These are phyloP conservation scores for Niveomyces coronatus DNA, from an alignment of 2,329 filamentous ascomycete genomes.

Conservation along the genomic window DNA sequence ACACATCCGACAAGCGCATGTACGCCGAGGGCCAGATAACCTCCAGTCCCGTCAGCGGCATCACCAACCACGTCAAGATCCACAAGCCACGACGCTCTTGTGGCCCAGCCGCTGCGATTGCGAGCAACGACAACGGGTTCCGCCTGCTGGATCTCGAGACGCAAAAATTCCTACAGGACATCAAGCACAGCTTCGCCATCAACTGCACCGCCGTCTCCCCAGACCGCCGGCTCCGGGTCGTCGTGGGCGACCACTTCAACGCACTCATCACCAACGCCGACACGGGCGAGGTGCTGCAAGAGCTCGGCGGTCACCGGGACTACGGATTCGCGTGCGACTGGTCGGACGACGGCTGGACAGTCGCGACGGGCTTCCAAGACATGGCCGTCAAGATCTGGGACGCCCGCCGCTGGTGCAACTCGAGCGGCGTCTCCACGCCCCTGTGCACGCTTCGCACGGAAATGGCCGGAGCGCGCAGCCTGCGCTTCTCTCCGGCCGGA, in stretches of 20 bases:
- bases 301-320: constrained; percentile 55
- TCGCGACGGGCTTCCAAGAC: constrained; percentile 72
- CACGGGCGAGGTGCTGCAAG: constrained; percentile 46
- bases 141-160: constrained; percentile 48
- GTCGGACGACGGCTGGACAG: constrained; percentile 65
- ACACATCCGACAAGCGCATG: constrained; percentile 26
- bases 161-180: constrained; percentile 45
- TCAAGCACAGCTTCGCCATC: constrained; percentile 48
- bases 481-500: constrained; percentile 63
- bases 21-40: constrained; percentile 39
- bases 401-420: constrained; percentile 54
- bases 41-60: constrained; percentile 38
- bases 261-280: constrained; percentile 61
- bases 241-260: constrained; percentile 60
- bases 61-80: constrained; percentile 56
- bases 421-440: constrained; percentile 35
- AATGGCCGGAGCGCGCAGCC: constrained; percentile 57
- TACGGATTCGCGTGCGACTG: constrained; percentile 70
- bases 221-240: constrained; percentile 57
- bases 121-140: constrained; percentile 51
- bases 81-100: constrained; percentile 42
- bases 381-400: constrained; percentile 66
- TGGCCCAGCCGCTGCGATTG: constrained; percentile 46
- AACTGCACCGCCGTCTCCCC: constrained; percentile 67
- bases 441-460: constrained; percentile 49